Conservation (phyloP, 768 basidiomycete species). For the Panaeolus papilionaceus region DNA sequence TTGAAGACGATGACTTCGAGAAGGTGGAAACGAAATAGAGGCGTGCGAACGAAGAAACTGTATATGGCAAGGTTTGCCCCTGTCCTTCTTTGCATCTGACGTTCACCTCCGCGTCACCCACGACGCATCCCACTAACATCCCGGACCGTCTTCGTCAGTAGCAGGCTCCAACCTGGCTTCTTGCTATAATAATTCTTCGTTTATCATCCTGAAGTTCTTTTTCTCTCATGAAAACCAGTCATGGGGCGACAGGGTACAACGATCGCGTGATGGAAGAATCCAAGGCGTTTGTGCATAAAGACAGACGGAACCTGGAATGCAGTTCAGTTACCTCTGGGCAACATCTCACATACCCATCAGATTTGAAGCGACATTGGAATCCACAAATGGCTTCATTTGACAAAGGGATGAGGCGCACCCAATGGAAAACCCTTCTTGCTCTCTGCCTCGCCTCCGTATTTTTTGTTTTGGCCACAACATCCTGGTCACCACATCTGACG, state of each 20-base stretch:
- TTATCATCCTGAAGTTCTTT: neutral
- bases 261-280: neutral
- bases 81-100: constrained; percentile 9
- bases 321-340: neutral
- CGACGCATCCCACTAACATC: neutral
- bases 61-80: constrained; percentile 10
- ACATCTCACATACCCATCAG: neutral
- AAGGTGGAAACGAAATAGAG: neutral
- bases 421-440: neutral
- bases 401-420: neutral
- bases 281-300: neutral
- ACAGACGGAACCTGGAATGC: neutral
- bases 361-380: neutral
- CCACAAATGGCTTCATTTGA: constrained; percentile 1
- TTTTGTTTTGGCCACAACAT: neutral
- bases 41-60: neutral
- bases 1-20: no score
- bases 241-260: neutral
- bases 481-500: neutral
- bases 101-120: neutral
- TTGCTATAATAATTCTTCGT: neutral
- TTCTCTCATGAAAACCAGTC: neutral
- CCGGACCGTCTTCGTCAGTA: neutral
- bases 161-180: neutral
- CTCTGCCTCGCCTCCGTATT: neutral